Evolutionary conservation across 352 stramenopile species (phyloP), one percentile per base, ranked within the genome.

Genomic region (Phytophthora nicotianae): DNA sequence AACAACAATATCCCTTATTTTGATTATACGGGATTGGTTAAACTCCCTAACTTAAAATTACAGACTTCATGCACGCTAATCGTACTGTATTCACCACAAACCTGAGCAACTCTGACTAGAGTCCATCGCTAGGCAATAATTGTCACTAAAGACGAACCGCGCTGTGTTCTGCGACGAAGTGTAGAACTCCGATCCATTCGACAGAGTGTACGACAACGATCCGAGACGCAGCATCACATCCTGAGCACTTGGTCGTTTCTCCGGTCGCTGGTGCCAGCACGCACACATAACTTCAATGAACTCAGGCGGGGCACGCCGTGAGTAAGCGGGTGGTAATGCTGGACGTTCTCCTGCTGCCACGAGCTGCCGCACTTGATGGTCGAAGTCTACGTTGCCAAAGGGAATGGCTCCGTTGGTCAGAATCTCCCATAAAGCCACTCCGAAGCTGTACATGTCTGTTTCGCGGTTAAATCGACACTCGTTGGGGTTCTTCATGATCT

Each of bases 361-460:
- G 2, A 89, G 67, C 16, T 77, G 55, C 2, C 79, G 77, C 38
- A 91, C 82, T 60, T 91, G 79, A 53, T 89, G 79, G 40, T 91
- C 82, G 26, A 89, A 91, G 11, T 74, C 65, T 1, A 89, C 66
- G 24, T 91, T 76, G 17, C 78, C 77, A 52, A 91, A 91, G 2
- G 82, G 79, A 14, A 86, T 74, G 0, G 77, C 65, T 29, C 82
- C 82, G 57, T 91, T 88, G 19, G 79, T 83, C 16, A 89, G 52
- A n/a, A 91, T 79, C 33, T 91, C 79, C 82, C 82, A 89, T 7
- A 89, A 58, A 45, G 76, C 66, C 55, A 91, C 63, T 9, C 82
- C 82, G 52, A 91, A 91, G 75, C 79, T 89, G 65, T 91, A 91
- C 47, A 91, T 77, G 65, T 91, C 82, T 16, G 82, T 89, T 41